A percentile compares a stretch with the other conserved stretches of the same genome.
Conservation (phyloP, 78 protist genomes). For the slime mould (Dictyostelium discoideum) region dicty_2.7 NC_007091.3:647501-648000, state of each 20-base stretch:
- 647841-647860: neutral
- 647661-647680: conserved; percentile 51
- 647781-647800: too few relatives aligned
- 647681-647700: conserved; percentile 2
- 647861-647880: too few relatives aligned
- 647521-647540: too few relatives aligned
- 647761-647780: neutral
- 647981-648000: conserved; percentile 1
- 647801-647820: too few relatives aligned
- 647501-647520: neutral
- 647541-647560: conserved; percentile 9
- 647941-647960: neutral
- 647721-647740: conserved; percentile 26
- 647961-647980: neutral
- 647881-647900: too few relatives aligned
- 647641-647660: neutral
- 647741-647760: neutral
- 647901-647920: neutral
- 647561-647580: conserved; percentile 40
- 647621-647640: conserved; percentile 11
- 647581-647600: neutral
- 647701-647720: conserved; percentile 5
- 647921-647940: conserved; percentile 3
- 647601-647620: conserved; percentile 25
- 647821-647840: too few relatives aligned